Base-by-base conservation (phyloP, 108 stramenopile species). In the Hondaea fermentalgiana region DNA sequence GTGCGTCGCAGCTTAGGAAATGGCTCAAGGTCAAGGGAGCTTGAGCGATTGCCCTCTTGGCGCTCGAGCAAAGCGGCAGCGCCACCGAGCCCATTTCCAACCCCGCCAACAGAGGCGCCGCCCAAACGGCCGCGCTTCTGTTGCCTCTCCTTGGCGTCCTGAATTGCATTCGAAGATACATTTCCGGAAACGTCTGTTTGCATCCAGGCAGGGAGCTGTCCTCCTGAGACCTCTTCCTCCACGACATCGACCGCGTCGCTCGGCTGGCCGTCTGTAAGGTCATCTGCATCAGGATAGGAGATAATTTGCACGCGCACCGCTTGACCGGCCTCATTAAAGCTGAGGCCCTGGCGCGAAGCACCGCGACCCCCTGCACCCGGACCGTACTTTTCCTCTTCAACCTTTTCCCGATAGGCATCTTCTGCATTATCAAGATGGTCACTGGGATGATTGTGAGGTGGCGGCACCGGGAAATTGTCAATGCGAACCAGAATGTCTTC, bases 141-240 rank as follows among this genome's bases (percentile, higher is more conserved):
- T 12, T 47, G 49, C n/a, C 76, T 21, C 51, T 83, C 76, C 76
- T 83, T 47, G 45, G 49, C 51, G 51, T 83, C 76, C 28, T 83
- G 76, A 6, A 83, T 55, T 23, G 76, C 76, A 4, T 23, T 83
- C n/a, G 76, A 53, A 23, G 76, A 53, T 0, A 83, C 76, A 6
- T 83, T 53, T 6, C 76, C 76, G 6, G 45, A 16, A 6, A 83
- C 76, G 28, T 83, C 76, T 12, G 49, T 83, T 23, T 53, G 49
- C 76, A 83, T 47, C 76, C 76, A 83, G 45, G 76, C 76, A 6
- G 76, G 76, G 25, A 83, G 76, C 51, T 83, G 49, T 6, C 76
- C 76, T 6, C 45, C 76, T 35, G 45, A 21, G n/a, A 53, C 76
- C 76, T 53, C 76, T 53, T 83, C 51, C 49, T 43, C 76, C 14